Evolutionary conservation across 768 basidiomycete genomes (phyloP).

Genomic region (Amanita pseudoporphyria): DNA sequence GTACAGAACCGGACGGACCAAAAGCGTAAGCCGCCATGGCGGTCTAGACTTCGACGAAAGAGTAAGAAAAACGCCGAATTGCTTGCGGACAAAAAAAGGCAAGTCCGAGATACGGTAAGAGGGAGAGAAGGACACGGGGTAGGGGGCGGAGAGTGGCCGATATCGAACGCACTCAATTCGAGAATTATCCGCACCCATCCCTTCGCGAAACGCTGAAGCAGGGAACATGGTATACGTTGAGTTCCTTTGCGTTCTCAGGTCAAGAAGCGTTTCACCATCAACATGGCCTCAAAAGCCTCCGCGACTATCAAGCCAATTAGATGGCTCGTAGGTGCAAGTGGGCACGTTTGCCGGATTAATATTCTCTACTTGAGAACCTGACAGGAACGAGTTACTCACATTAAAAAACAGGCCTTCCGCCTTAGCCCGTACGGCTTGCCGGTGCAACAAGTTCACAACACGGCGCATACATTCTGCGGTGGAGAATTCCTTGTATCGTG

Average conservation of each 20-base stretch:
- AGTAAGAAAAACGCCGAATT: constrained; percentile 1
- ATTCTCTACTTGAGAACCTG: not conserved
- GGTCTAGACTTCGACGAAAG: constrained; percentile 6
- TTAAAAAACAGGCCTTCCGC: constrained; percentile 96
- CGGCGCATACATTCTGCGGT: constrained; percentile 81
- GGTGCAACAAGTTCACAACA: constrained; percentile 80
- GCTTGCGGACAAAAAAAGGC: constrained; percentile 1
- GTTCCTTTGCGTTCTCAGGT: not conserved
- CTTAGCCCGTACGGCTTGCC: constrained; percentile 84
- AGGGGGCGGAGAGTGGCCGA: constrained; percentile 1
- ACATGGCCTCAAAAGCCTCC: constrained; percentile 13
- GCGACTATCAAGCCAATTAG: constrained; percentile 5
- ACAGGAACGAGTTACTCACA: constrained; percentile 33
- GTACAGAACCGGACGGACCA: not conserved
- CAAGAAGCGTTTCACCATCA: not conserved
- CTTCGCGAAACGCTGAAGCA: not conserved
- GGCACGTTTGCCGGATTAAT: too few species aligned
- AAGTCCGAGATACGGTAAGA: constrained; percentile 1
- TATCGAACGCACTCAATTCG: not conserved
- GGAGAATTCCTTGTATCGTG: constrained; percentile 75
- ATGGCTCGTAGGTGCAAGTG: not conserved
- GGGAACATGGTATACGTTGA: not conserved
- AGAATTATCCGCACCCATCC: not conserved
- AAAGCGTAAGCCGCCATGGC: not conserved
- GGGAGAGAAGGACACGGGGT: not conserved